phyloP scores from a whole-genome alignment of 2,329 filamentous ascomycete genomes.

The Aspergillus caelatus region DNA sequence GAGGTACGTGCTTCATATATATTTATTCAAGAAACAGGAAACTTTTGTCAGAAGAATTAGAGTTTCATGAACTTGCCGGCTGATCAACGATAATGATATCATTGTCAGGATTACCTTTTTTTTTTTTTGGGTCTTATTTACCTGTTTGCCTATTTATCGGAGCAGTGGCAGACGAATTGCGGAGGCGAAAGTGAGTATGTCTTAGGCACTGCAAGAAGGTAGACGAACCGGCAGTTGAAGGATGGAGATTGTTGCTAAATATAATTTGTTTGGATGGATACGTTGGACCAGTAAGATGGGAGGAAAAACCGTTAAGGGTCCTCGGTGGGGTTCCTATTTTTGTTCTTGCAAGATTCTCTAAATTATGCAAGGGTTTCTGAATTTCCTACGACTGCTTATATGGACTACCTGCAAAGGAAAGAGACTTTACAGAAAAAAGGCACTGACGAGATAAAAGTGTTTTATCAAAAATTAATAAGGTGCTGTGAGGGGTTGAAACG shows the following conservation, averaged over 20 bases:
- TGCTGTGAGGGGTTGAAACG: background rate
- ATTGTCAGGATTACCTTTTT: background rate
- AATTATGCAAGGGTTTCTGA: background rate
- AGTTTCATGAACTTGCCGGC: background rate
- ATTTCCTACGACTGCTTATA: background rate
- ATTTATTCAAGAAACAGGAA: background rate
- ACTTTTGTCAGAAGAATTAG: background rate
- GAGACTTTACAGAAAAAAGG: background rate
- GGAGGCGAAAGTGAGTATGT: background rate
- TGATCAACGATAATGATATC: background rate
- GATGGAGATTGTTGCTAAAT: constrained; percentile 3
- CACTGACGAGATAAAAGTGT: background rate
- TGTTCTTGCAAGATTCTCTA: too few species aligned
- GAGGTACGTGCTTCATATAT: background rate
- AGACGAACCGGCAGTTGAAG: background rate
- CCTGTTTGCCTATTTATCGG: background rate
- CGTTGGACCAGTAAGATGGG: background rate
- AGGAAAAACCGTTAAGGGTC: background rate
- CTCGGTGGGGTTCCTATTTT: background rate
- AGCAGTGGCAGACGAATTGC: background rate
- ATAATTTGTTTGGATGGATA: background rate
- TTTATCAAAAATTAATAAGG: background rate
- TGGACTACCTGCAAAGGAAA: background rate
- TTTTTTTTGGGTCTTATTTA: background rate
- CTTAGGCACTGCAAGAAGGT: background rate